Conservation (phyloP, 352 stramenopile genomes). For the Elongisporangium prolatum region DNA sequence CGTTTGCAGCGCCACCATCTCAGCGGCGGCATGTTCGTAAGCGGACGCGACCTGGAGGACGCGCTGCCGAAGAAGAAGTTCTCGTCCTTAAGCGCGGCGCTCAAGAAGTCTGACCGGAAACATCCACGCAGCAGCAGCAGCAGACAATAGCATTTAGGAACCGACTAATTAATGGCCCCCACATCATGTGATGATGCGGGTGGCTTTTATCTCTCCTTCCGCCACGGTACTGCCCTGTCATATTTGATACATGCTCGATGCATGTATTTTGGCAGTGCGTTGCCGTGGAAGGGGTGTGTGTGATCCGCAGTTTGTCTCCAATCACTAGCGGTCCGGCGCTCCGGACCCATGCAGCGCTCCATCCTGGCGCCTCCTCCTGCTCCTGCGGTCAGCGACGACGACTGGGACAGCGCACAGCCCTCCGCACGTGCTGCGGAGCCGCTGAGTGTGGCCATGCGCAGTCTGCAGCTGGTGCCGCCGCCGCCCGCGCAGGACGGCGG, state of each 20-base stretch:
- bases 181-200: not conserved
- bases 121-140: conserved; percentile 14
- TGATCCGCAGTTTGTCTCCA: not conserved
- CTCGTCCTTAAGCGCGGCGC: conserved; percentile 26
- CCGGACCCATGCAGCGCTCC: not conserved
- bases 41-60: conserved; percentile 15
- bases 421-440: conserved; percentile 1
- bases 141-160: not conserved
- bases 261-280: not conserved
- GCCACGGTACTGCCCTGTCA: not conserved
- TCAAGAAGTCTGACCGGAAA: conserved; percentile 44
- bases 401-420: conserved; percentile 34
- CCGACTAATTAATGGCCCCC: not conserved
- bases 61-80: conserved; percentile 35
- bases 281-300: not conserved
- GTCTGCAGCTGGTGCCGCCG: conserved; percentile 34
- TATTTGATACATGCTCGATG: not conserved
- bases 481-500: conserved; percentile 43
- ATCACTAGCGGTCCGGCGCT: not conserved
- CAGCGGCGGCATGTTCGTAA: conserved; percentile 31
- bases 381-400: conserved; percentile 17
- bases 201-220: not conserved
- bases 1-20: conserved; percentile 26
- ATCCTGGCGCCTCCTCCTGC: not conserved
- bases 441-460: conserved; percentile 22